Percentiles rank a stretch among this genome's conserved stretches.
phyloP scores from a whole-genome alignment of 257 asterid genomes.

The Vinca minor region DNA sequence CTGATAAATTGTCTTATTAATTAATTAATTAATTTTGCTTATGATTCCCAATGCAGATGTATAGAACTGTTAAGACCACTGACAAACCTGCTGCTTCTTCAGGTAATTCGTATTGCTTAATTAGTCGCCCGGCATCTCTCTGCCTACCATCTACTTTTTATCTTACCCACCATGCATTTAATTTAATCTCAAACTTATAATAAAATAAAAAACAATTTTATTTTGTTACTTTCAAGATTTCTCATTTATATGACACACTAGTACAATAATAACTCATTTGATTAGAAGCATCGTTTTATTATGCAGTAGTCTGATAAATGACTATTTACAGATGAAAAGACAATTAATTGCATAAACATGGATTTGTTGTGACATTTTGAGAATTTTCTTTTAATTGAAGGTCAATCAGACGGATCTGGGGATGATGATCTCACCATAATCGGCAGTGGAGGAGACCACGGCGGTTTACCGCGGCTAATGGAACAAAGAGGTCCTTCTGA shows the following conservation, averaged over 20 bases:
- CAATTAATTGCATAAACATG: background rate
- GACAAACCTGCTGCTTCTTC: constrained; percentile 94
- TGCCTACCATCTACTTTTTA: too few species aligned
- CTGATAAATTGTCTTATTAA: constrained; percentile 11
- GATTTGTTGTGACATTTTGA: constrained; percentile 4
- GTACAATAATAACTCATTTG: too few species aligned
- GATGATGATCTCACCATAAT: constrained; percentile 76
- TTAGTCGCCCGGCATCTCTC: background rate
- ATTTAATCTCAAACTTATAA: too few species aligned
- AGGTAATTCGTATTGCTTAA: constrained; percentile 44
- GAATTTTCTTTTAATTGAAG: constrained; percentile 21
- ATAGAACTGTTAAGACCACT: constrained; percentile 89
- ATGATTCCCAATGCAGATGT: constrained; percentile 65
- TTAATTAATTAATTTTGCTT: constrained; percentile 9
- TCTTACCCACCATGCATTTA: too few species aligned
- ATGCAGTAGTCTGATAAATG: too few species aligned
- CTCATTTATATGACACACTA: background rate
- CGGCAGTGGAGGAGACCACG: constrained; percentile 25
- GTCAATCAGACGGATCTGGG: constrained; percentile 92
- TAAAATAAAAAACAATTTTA: too few species aligned
- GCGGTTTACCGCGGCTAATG: constrained; percentile 35
- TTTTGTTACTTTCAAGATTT: background rate
- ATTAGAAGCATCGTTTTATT: too few species aligned
- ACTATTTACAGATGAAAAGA: background rate
- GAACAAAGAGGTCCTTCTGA: constrained; percentile 58